These are phyloP conservation scores for Martensiomyces pterosporus DNA, from an alignment of 192 early-diverging fungal genomes.

Conservation along the genomic window DNA sequence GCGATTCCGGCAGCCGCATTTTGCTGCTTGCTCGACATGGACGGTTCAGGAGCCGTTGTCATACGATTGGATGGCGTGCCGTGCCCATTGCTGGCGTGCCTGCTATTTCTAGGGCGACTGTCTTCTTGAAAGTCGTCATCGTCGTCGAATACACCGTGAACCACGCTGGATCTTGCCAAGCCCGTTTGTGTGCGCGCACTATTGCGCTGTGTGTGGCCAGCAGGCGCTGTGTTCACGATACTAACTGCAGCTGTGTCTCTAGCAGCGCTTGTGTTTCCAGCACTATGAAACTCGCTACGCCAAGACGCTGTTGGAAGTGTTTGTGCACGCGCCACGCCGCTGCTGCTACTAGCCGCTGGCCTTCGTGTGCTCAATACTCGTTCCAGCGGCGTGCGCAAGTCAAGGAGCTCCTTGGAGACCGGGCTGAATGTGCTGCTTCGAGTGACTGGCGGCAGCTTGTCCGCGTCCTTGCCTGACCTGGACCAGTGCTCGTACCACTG, in stretches of 20 bases:
- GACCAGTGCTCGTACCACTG: conserved; percentile 32
- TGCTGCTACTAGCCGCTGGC: conserved; percentile 2
- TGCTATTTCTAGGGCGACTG: not conserved
- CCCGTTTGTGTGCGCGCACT: too few relatives aligned
- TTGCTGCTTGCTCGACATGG: not conserved
- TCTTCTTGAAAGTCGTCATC: conserved; percentile 31
- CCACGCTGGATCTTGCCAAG: too few relatives aligned
- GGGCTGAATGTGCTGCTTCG: conserved; percentile 9
- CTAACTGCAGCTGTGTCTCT: conserved; percentile 8
- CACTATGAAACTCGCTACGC: too few relatives aligned
- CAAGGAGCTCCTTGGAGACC: conserved; percentile 18
- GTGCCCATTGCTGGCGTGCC: too few relatives aligned
- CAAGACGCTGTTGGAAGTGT: too few relatives aligned
- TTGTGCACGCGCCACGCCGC: too few relatives aligned
- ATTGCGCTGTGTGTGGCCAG: conserved; percentile 2
- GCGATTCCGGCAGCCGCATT: not conserved
- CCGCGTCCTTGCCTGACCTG: conserved; percentile 15
- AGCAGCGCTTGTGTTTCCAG: too few relatives aligned
- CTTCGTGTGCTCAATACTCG: conserved; percentile 7
- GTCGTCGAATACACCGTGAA: too few relatives aligned
- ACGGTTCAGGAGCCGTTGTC: too few relatives aligned
- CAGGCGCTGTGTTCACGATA: not conserved
- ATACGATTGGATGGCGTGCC: too few relatives aligned
- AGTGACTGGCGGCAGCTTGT: conserved; percentile 1
- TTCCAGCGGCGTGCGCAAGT: conserved; percentile 29